These are phyloP conservation scores for Wallacemonas sp. DNA, from an alignment of 208 protist species.

Conservation along the genomic window DNA sequence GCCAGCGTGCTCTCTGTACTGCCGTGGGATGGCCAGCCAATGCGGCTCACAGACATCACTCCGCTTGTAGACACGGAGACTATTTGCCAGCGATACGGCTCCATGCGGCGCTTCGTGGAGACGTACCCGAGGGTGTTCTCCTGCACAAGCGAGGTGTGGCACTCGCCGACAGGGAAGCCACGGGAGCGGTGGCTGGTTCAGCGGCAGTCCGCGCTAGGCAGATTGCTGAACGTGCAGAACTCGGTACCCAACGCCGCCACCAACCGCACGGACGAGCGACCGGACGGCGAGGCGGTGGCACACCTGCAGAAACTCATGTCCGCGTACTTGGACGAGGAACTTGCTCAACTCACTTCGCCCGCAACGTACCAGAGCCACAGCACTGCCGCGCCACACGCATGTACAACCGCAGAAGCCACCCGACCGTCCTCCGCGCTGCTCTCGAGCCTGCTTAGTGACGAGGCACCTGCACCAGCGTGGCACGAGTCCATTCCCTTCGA, in stretches of 20 bases:
- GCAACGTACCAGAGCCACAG: neutral
- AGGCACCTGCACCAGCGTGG: neutral
- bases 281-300: neutral
- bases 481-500: slow-evolving; percentile 5
- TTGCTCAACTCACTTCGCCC: slow-evolving; percentile 4
- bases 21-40: slow-evolving; percentile 38
- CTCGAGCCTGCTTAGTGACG: neutral
- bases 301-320: slow-evolving; percentile 10
- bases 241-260: too few relatives aligned
- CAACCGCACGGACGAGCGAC: neutral
- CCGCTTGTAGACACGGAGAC: slow-evolving; percentile 51
- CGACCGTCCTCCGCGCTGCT: too few relatives aligned
- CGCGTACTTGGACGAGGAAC: slow-evolving; percentile 19
- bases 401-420: too few relatives aligned
- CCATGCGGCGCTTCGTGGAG: slow-evolving; percentile 49
- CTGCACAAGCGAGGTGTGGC: slow-evolving; percentile 10
- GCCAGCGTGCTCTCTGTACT: slow-evolving; percentile 37
- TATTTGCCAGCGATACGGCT: slow-evolving; percentile 46
- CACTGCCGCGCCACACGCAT: neutral
- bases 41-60: slow-evolving; percentile 57
- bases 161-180: neutral
- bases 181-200: slow-evolving; percentile 40
- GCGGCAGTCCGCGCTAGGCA: neutral
- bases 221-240: too few relatives aligned
- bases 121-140: slow-evolving; percentile 46